These are phyloP conservation scores for Hypoxylon sp. DNA, from an alignment of 2,329 filamentous ascomycete genomes.

Conservation along the genomic window DNA sequence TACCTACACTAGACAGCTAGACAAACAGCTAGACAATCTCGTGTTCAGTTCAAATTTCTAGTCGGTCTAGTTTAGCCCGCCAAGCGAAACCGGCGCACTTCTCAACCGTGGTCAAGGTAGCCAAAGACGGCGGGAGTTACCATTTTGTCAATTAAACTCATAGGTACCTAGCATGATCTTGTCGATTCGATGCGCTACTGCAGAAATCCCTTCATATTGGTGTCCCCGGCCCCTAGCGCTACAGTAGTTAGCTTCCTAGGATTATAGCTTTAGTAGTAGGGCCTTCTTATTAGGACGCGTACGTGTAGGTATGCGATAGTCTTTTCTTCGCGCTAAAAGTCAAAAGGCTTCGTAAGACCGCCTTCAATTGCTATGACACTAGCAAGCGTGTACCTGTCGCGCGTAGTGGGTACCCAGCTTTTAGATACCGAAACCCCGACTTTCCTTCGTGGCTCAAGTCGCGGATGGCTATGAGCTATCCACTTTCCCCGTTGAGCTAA, in stretches of 20 bases:
- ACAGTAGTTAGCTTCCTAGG: constrained; percentile 6
- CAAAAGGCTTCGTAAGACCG: neutral
- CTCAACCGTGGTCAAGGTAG: constrained; percentile 11
- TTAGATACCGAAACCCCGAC: neutral
- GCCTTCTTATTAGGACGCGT: too few species aligned
- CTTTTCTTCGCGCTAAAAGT: constrained; percentile 5
- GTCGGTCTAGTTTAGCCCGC: constrained; percentile 3
- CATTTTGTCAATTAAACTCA: neutral
- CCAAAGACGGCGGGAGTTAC: constrained; percentile 1
- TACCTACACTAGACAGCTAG: too few species aligned
- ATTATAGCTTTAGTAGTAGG: neutral
- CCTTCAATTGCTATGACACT: neutral
- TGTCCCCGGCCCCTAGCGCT: constrained; percentile 3
- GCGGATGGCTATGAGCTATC: constrained; percentile 4
- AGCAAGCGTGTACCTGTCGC: neutral
- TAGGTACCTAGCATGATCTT: constrained; percentile 15
- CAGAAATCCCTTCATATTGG: constrained; percentile 2
- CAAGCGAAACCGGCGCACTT: constrained; percentile 19
- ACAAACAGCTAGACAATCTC: neutral
- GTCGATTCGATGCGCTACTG: constrained; percentile 17
- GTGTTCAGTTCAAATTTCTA: constrained; percentile 2
- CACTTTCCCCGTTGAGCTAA: constrained; percentile 22
- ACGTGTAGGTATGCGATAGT: neutral
- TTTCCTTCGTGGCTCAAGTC: constrained; percentile 18
- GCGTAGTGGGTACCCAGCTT: neutral